A percentile compares a stretch with the other conserved stretches of the same genome.
These are phyloP conservation scores for Colletotrichum tamarilloi DNA, from an alignment of 2,329 filamentous ascomycete species.

Conservation along the genomic window DNA sequence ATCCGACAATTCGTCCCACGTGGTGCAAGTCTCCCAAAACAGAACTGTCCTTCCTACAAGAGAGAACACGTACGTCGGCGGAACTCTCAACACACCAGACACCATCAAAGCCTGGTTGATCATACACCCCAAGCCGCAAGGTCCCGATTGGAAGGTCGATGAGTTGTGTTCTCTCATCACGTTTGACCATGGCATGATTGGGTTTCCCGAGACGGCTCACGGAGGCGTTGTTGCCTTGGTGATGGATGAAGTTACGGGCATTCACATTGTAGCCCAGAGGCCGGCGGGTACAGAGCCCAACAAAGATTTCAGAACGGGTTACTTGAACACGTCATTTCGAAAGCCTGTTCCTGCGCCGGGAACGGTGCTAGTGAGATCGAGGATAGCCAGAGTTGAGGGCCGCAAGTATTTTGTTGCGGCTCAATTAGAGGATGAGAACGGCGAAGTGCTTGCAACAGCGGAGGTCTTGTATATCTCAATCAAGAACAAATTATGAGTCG, in stretches of 20 bases:
- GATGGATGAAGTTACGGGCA: slow-evolving; percentile 51
- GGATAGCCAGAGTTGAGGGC: slow-evolving; percentile 45
- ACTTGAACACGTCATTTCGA: slow-evolving; percentile 48
- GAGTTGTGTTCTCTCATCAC: slow-evolving; percentile 46
- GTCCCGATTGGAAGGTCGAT: slow-evolving; percentile 42
- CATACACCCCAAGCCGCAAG: slow-evolving; percentile 41
- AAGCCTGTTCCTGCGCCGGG: slow-evolving; percentile 45
- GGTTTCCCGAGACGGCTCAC: slow-evolving; percentile 47
- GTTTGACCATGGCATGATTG: slow-evolving; percentile 47
- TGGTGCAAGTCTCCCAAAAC: slow-evolving; percentile 24
- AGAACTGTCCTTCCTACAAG: slow-evolving; percentile 28
- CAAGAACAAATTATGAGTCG: slow-evolving; percentile 23
- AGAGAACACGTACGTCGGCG: slow-evolving; percentile 47
- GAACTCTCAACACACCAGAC: slow-evolving; percentile 43
- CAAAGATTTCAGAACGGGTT: slow-evolving; percentile 47
- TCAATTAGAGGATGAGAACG: slow-evolving; percentile 46
- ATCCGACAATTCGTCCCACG: slow-evolving; percentile 39
- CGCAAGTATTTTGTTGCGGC: slow-evolving; percentile 48
- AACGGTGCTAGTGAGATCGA: slow-evolving; percentile 46
- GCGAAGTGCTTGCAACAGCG: slow-evolving; percentile 45
- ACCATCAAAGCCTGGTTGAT: slow-evolving; percentile 49
- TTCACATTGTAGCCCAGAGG: slow-evolving; percentile 49
- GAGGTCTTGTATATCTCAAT: slow-evolving; percentile 32
- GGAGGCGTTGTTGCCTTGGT: slow-evolving; percentile 51
- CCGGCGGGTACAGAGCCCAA: slow-evolving; percentile 44